phyloP scores from a whole-genome alignment of 129 eudicot genomes.

The Lactuca saligna region DNA sequence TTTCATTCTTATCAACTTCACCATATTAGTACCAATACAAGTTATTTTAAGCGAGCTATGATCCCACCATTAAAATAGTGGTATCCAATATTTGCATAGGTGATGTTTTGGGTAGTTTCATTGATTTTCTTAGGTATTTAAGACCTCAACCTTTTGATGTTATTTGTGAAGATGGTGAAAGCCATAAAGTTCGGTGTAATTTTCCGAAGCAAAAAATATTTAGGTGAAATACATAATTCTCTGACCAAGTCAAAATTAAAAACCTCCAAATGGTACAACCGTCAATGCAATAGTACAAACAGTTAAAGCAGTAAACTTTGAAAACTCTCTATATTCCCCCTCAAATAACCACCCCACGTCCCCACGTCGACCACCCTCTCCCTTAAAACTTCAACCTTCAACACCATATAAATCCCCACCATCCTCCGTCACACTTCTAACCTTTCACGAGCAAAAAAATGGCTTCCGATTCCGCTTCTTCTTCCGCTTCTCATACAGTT shows the following conservation, averaged over 20 bases:
- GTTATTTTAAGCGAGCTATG: no score
- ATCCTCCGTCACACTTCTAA: background rate
- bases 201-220: background rate
- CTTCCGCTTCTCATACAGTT: background rate
- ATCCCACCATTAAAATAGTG: no score
- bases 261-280: constrained; percentile 4
- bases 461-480: background rate
- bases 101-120: no score
- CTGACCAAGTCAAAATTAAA: constrained; percentile 16
- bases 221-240: background rate
- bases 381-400: constrained; percentile 4
- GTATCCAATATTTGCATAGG: no score
- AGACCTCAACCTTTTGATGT: no score
- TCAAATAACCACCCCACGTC: constrained; percentile 29
- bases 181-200: no score
- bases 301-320: background rate
- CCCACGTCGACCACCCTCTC: constrained; percentile 27
- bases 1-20: no score
- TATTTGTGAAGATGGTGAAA: no score
- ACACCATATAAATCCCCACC: background rate
- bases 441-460: background rate
- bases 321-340: constrained; percentile 1
- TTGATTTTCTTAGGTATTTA: no score
- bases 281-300: background rate
- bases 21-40: no score